phyloP scores from a whole-genome alignment of 306 rosid species.

The Ormosia emarginata region DNA sequence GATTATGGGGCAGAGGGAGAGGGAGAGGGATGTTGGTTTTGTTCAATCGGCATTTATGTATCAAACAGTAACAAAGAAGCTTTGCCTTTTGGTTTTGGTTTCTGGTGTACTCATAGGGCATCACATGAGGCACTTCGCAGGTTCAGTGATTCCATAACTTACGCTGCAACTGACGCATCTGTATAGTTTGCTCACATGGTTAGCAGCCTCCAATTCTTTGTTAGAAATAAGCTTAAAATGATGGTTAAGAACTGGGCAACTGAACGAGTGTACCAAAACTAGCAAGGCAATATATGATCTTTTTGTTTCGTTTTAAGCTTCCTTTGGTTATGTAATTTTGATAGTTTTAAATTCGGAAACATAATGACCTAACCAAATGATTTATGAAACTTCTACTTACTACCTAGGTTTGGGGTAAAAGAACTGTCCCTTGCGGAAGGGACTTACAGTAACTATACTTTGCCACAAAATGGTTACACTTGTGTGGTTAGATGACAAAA shows the following conservation, averaged over 20 bases:
- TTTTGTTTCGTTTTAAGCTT: neutral
- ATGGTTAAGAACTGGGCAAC: neutral
- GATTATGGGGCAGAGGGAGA: slow-evolving; percentile 47
- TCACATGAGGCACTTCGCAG: slow-evolving; percentile 39
- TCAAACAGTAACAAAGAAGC: slow-evolving; percentile 30
- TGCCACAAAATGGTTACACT: neutral
- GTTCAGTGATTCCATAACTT: slow-evolving; percentile 36
- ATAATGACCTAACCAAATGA: neutral
- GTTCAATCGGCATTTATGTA: slow-evolving; percentile 65
- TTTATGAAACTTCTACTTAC: neutral
- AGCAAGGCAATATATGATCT: neutral
- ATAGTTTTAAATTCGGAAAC: neutral
- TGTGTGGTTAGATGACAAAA: neutral
- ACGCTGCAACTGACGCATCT: neutral
- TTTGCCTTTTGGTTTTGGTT: slow-evolving; percentile 26
- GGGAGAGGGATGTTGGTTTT: slow-evolving; percentile 68
- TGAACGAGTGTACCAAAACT: neutral
- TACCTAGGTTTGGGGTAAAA: neutral
- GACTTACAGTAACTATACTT: neutral
- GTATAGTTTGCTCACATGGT: neutral
- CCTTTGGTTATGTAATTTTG: neutral
- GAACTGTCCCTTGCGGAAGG: neutral
- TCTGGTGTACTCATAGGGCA: neutral
- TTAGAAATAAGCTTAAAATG: neutral
- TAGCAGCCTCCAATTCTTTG: slow-evolving; percentile 26